Conservation (phyloP, 2,329 filamentous ascomycete genomes). For the Pseudogymnoascus sp. region DNA sequence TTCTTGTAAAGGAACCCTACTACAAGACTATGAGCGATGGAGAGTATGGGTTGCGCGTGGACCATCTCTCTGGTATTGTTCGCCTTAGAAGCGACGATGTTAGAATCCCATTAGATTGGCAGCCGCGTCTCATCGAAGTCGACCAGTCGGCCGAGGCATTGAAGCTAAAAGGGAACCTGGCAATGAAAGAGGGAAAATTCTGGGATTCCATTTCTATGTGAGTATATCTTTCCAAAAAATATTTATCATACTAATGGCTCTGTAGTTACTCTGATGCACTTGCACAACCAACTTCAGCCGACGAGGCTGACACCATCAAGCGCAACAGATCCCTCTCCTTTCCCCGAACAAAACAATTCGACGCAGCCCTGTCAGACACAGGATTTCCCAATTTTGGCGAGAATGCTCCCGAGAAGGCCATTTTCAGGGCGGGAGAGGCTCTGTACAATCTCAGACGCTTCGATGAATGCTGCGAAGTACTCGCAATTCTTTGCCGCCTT, state of each 20-base stretch:
- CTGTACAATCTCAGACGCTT: constrained; percentile 32
- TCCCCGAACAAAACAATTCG: constrained; percentile 27
- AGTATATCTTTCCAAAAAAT: constrained; percentile 23
- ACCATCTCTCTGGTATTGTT: constrained; percentile 44
- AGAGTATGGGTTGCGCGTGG: constrained; percentile 40
- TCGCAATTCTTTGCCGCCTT: constrained; percentile 22
- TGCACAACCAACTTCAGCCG: constrained; percentile 25
- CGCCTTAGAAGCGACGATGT: constrained; percentile 31
- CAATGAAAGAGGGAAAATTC: constrained; percentile 21
- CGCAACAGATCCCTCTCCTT: constrained; percentile 33
- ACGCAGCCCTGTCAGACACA: constrained; percentile 30
- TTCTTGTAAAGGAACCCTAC: constrained; percentile 48
- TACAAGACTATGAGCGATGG: constrained; percentile 36
- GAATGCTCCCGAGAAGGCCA: constrained; percentile 29
- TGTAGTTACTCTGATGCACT: constrained; percentile 16
- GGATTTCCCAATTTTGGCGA: constrained; percentile 23
- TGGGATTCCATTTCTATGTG: constrained; percentile 16
- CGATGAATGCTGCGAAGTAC: constrained; percentile 26
- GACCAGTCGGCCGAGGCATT: constrained; percentile 7
- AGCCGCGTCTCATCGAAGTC: constrained; percentile 26
- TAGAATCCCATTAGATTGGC: constrained; percentile 36
- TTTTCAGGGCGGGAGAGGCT: constrained; percentile 31
- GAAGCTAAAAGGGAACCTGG: constrained; percentile 19
- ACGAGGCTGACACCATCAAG: constrained; percentile 20
- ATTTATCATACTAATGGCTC: constrained; percentile 22